These are phyloP conservation scores for Magnolia kwangsiensis DNA, from an alignment of 164 flowering plant genomes.

Conservation along the genomic window DNA sequence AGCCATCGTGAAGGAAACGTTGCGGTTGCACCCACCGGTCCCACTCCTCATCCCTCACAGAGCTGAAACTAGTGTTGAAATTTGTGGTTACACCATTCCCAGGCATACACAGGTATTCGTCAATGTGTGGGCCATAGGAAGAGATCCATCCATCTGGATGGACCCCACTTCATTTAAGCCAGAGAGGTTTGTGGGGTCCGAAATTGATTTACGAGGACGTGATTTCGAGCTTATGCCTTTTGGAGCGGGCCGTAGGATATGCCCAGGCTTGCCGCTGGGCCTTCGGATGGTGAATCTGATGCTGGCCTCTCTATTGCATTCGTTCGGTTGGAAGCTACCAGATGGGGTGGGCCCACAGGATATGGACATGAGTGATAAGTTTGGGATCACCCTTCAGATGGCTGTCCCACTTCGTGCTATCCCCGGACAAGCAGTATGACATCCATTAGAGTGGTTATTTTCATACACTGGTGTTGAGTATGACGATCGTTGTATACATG, in stretches of 20 bases:
- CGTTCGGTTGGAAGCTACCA: slow-evolving; percentile 17
- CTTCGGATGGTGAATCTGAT: slow-evolving; percentile 16
- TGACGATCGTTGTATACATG: no score
- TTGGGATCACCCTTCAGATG: slow-evolving; percentile 20
- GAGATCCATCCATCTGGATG: slow-evolving; percentile 17
- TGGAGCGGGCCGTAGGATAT: slow-evolving; percentile 24
- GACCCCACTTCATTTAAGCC: slow-evolving; percentile 18
- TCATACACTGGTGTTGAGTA: no score
- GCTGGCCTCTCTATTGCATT: slow-evolving; percentile 20
- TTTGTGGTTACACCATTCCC: slow-evolving; percentile 15
- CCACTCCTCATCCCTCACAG: slow-evolving; percentile 20
- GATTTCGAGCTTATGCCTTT: slow-evolving; percentile 24
- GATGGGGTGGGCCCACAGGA: slow-evolving; percentile 8
- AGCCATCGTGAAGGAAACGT: slow-evolving; percentile 21
- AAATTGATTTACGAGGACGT: slow-evolving; percentile 15
- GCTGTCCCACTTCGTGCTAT: slow-evolving; percentile 14
- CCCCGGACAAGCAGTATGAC: not conserved
- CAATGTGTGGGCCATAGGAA: slow-evolving; percentile 23
- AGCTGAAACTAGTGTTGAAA: slow-evolving; percentile 7
- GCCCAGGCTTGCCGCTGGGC: slow-evolving; percentile 22
- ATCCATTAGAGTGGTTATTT: no score
- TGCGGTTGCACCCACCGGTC: slow-evolving; percentile 17
- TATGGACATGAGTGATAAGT: slow-evolving; percentile 22
- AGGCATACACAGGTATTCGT: slow-evolving; percentile 17
- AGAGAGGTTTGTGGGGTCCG: slow-evolving; percentile 21